These are phyloP conservation scores for Salix exigua DNA, from an alignment of 345 rosid species.

Conservation along the genomic window DNA sequence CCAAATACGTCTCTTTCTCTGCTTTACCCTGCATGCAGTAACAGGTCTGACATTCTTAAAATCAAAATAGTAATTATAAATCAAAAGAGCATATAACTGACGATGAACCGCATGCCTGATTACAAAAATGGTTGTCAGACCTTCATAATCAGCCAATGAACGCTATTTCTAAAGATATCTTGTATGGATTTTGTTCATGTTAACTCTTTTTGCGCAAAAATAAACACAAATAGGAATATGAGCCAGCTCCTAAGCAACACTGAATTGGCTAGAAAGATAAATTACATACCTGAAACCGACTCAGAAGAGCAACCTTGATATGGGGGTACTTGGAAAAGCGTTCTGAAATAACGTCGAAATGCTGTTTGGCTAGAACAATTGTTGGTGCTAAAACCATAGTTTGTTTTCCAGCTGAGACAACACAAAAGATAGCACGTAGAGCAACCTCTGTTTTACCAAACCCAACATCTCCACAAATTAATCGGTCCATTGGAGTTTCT, in stretches of 20 bases:
- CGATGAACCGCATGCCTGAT: neutral
- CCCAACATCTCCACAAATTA: conserved; percentile 97
- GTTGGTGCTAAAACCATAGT: conserved; percentile 98
- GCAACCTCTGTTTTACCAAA: conserved; percentile 99
- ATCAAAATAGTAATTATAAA: neutral
- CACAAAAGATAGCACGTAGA: conserved; percentile 82
- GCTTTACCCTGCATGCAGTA: conserved; percentile 61
- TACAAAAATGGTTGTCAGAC: neutral
- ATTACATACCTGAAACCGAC: conserved; percentile 83
- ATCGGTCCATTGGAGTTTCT: conserved; percentile 93
- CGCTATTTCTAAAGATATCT: neutral
- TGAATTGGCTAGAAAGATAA: neutral
- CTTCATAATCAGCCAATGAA: neutral
- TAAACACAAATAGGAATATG: neutral
- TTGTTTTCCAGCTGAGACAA: conserved; percentile 85
- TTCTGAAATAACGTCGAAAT: conserved; percentile 79
- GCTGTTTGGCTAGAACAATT: conserved; percentile 90
- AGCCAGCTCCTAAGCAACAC: neutral
- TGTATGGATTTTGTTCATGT: neutral
- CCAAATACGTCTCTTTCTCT: conserved; percentile 65
- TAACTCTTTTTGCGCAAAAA: neutral
- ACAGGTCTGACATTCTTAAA: conserved; percentile 23
- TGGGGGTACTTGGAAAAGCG: conserved; percentile 60
- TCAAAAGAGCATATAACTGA: neutral
- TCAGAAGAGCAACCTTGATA: conserved; percentile 75